Evolutionary conservation across 2,329 filamentous ascomycete genomes (phyloP).

Genomic region (Exophiala sideris): DNA sequence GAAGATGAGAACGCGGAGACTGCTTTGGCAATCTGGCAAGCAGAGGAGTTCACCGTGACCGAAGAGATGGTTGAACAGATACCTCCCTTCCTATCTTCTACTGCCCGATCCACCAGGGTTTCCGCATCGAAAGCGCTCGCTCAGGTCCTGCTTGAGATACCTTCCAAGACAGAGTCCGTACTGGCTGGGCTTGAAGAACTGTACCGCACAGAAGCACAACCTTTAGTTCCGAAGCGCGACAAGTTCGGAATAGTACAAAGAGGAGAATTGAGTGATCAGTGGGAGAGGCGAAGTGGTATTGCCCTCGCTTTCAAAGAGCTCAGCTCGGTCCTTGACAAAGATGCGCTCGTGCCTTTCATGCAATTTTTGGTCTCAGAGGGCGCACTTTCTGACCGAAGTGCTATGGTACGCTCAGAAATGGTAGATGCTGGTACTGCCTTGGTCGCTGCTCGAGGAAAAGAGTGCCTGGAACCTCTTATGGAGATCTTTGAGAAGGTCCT

Average conservation of each 20-base stretch:
- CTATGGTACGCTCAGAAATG: constrained; percentile 80
- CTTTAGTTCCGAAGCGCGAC: constrained; percentile 77
- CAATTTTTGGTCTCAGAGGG: constrained; percentile 81
- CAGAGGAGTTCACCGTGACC: constrained; percentile 73
- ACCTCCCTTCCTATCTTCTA: constrained; percentile 73
- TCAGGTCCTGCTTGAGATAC: constrained; percentile 64
- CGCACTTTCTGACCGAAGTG: constrained; percentile 78
- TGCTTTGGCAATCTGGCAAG: constrained; percentile 88
- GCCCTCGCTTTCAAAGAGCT: constrained; percentile 84
- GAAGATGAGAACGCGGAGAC: constrained; percentile 80
- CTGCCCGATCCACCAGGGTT: constrained; percentile 76
- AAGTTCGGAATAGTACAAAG: constrained; percentile 94
- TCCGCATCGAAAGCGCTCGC: constrained; percentile 80
- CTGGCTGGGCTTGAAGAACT: constrained; percentile 64
- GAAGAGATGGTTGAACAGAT: constrained; percentile 64
- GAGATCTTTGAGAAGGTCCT: constrained; percentile 82
- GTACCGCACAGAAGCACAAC: constrained; percentile 77
- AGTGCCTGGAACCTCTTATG: constrained; percentile 86
- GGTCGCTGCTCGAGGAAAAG: constrained; percentile 76
- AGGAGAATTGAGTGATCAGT: constrained; percentile 79
- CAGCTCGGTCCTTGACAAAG: constrained; percentile 63
- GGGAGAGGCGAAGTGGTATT: constrained; percentile 87
- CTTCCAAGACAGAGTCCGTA: constrained; percentile 58
- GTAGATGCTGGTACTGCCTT: constrained; percentile 80
- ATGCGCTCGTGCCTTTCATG: constrained; percentile 72